Conservation (phyloP, 805 yeast species). For the Saccharomycopsis babjevae region DNA sequence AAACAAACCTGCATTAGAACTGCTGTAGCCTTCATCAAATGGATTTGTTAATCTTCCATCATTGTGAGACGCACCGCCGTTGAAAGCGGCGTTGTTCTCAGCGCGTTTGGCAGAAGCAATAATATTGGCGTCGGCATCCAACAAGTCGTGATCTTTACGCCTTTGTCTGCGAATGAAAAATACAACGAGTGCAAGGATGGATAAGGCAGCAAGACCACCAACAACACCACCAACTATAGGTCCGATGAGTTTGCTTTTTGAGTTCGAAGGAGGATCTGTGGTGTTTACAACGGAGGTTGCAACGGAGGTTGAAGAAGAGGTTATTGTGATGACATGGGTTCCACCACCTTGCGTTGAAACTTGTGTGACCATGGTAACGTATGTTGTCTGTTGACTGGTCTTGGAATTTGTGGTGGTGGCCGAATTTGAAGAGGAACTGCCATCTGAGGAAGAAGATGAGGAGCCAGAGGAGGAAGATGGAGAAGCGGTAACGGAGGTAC, state of each 20-base stretch:
- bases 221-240: conserved; percentile 19
- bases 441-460: background rate
- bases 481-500: background rate
- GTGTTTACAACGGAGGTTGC: conserved; percentile 15
- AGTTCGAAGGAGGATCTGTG: conserved; percentile 1
- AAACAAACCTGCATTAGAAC: conserved; percentile 1
- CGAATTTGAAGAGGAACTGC: background rate
- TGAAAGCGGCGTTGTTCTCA: conserved; percentile 6
- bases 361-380: conserved; percentile 11
- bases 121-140: conserved; percentile 19
- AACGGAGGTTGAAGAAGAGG: conserved; percentile 14
- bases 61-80: background rate
- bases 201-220: conserved; percentile 18
- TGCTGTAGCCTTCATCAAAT: conserved; percentile 17
- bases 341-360: conserved; percentile 17
- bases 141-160: conserved; percentile 17
- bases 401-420: background rate
- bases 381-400: conserved; percentile 10
- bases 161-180: conserved; percentile 18
- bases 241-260: conserved; percentile 14
- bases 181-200: conserved; percentile 13
- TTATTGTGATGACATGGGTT: conserved; percentile 13
- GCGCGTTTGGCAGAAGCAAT: conserved; percentile 17
- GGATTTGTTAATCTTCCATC: conserved; percentile 15
- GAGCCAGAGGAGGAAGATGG: background rate